phyloP scores from a whole-genome alignment of 2,329 filamentous ascomycete genomes.

The Trichoderma lentiforme region DNA sequence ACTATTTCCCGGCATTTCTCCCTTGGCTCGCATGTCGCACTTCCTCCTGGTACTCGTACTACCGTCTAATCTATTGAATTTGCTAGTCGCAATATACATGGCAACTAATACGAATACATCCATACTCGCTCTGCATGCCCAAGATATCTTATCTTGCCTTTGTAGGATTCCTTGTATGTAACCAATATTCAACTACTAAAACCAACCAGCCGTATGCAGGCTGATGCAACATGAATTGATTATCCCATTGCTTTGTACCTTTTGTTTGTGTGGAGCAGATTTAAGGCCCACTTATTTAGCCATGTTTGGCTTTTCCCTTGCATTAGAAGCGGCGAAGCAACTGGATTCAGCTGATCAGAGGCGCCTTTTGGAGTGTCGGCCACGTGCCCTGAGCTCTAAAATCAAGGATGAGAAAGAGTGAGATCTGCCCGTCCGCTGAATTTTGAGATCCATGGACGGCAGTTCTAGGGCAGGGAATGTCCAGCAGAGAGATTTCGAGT shows the following conservation, averaged over 20 bases:
- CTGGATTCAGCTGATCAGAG: not conserved
- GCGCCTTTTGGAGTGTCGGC: not conserved
- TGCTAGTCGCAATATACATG: not conserved
- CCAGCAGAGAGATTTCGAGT: not conserved
- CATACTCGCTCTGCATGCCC: not conserved
- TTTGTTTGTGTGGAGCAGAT: constrained; percentile 8
- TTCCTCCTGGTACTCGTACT: not conserved
- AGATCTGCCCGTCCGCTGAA: not conserved
- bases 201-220: not conserved
- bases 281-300: not conserved
- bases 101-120: not conserved
- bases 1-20: not conserved
- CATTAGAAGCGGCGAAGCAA: not conserved
- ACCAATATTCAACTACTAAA: not conserved
- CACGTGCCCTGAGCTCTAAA: not conserved
- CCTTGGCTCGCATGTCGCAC: not conserved
- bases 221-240: not conserved
- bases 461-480: not conserved
- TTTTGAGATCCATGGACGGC: not conserved
- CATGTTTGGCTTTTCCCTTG: constrained; percentile 14
- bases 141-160: not conserved
- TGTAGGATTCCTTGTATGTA: not conserved
- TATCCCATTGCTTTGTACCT: not conserved
- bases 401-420: not conserved
- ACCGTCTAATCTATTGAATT: not conserved